Conservation (phyloP, 768 basidiomycete genomes). For the Naganishia randhawae region DNA sequence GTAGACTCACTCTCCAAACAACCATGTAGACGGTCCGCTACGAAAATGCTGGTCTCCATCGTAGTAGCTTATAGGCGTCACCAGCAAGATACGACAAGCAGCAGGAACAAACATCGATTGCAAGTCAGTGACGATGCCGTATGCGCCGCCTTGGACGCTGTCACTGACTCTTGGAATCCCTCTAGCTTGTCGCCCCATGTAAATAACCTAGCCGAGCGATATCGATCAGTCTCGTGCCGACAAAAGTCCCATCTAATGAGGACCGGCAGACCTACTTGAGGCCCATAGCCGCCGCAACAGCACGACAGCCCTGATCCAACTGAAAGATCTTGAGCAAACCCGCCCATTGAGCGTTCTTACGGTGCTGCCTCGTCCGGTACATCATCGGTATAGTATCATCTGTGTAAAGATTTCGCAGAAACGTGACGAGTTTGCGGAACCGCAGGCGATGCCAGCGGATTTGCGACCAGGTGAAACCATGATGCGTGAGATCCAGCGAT, state of each 20-base stretch:
- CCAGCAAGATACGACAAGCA: too few relatives aligned
- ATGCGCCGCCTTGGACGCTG: background rate
- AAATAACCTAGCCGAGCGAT: background rate
- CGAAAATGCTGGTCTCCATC: constrained; percentile 36
- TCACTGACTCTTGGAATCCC: constrained; percentile 21
- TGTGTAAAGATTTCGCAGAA: constrained; percentile 25
- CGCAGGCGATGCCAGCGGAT: constrained; percentile 34
- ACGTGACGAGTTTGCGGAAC: constrained; percentile 22
- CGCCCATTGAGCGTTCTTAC: constrained; percentile 23
- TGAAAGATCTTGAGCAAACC: constrained; percentile 34
- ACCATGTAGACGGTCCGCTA: constrained; percentile 31
- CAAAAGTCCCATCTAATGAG: too few relatives aligned
- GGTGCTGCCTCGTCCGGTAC: constrained; percentile 32
- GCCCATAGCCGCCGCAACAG: constrained; percentile 30
- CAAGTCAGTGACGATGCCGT: background rate
- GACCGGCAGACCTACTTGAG: constrained; percentile 30
- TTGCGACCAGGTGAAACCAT: constrained; percentile 30
- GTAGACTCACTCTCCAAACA: constrained; percentile 35
- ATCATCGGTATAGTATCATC: constrained; percentile 27
- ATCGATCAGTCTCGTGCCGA: constrained; percentile 8
- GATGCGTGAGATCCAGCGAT: constrained; percentile 2
- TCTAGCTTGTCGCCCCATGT: constrained; percentile 24
- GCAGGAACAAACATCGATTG: background rate
- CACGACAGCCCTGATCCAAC: constrained; percentile 34
- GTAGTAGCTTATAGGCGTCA: constrained; percentile 34